phyloP scores from a whole-genome alignment of 768 basidiomycete genomes.

The Lyophyllum atratum region DNA sequence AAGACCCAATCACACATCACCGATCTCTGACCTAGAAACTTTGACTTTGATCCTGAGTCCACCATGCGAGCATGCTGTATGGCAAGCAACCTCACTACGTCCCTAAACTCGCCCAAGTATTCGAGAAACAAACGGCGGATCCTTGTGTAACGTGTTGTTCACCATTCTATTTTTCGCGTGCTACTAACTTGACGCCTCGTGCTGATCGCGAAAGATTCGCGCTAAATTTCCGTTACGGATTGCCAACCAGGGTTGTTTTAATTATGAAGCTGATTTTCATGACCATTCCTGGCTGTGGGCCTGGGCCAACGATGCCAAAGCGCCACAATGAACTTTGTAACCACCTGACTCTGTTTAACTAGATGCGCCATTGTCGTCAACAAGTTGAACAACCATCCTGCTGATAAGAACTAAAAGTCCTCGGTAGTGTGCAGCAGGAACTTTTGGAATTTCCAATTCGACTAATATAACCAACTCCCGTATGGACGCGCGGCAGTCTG shows the following conservation, averaged over 20 bases:
- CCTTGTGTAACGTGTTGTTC: no score
- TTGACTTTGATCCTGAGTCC: constrained; percentile 3
- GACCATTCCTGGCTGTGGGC: neutral
- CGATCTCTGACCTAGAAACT: constrained; percentile 1
- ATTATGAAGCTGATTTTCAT: neutral
- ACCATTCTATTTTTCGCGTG: no score
- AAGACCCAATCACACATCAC: neutral
- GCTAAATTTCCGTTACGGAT: no score
- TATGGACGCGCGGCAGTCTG: neutral
- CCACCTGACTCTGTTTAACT: neutral
- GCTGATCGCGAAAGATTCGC: no score
- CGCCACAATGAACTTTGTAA: constrained; percentile 10
- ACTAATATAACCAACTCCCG: neutral
- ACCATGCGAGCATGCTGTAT: constrained; percentile 3
- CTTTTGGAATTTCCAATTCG: neutral
- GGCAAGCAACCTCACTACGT: neutral
- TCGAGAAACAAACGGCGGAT: no score
- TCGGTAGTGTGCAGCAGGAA: no score
- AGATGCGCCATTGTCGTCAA: neutral
- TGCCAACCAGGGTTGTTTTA: neutral
- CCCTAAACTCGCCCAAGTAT: neutral
- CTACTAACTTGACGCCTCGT: no score
- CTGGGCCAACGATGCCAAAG: neutral
- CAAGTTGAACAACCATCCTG: neutral
- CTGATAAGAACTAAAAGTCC: no score